Evolutionary conservation across 2,329 filamentous ascomycete species (phyloP), one percentile per base, ranked within the genome.

Genomic region (Hymenoscyphus linearis): DNA sequence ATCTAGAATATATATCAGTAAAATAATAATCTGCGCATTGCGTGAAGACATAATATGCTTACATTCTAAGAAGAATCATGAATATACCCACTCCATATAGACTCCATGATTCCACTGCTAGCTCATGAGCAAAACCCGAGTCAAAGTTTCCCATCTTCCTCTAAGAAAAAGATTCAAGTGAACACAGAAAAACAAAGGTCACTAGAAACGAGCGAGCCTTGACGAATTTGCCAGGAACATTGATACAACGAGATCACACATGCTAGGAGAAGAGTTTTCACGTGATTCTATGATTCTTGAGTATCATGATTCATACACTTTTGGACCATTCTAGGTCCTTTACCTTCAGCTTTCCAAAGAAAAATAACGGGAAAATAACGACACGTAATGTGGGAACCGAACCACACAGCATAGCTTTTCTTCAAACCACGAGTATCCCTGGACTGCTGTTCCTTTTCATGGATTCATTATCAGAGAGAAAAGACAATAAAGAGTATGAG

Each of bases 41-140:
- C n/a, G n/a, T n/a, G 18, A 3, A 27, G 10, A 22, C 13, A 26
- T 1, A 54, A 25, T 2, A 54, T 34, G 36, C 63, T 55, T 47
- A 66, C 67, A 64, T 55, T 59, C 67, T 57, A 52, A 68, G 53
- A 14, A 65, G 44, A 27, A 68, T 66, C n/a, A 67, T 53, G 18
- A 65, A 57, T 58, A 67, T 68, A 9, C 63, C 63, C 47, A 68
- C 52, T 13, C 62, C 57, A 27, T 65, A 68, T n/a, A 66, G 52
- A 58, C 40, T 64, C 67, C 66, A 68, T 59, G 67, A 65, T 58
- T 67, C 36, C 3, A 57, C 26, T 6, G 36, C 55, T 12, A 57
- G 37, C 35, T 36, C 50, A n/a, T 14, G 25, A 16, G 50, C 55
- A 47, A 57, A 57, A 9, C 18, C 25, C 18, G 55, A 18, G n/a